Percentiles rank a stretch among this genome's conserved stretches.
Evolutionary conservation across 768 basidiomycete genomes (phyloP).

Genomic region (Suillus sp.): DNA sequence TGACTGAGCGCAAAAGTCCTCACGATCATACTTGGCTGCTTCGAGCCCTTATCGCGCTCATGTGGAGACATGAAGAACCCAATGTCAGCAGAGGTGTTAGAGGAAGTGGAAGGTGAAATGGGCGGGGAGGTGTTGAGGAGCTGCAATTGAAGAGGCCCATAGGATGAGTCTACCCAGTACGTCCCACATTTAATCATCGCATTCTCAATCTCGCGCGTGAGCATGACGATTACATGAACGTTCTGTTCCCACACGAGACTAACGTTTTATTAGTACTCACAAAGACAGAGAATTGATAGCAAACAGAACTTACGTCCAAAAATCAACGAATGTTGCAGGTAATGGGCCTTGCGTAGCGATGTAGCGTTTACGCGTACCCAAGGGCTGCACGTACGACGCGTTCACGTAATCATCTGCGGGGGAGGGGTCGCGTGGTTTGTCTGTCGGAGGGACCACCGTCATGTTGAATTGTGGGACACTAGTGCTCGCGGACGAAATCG

Average conservation of each 20-base stretch:
- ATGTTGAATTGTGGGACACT: neutral
- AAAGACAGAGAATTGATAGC: neutral
- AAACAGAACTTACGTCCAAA: conserved; percentile 80
- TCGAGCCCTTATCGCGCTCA: conserved; percentile 20
- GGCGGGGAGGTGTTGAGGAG: conserved; percentile 48
- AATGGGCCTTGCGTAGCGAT: conserved; percentile 97
- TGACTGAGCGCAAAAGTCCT: conserved; percentile 73
- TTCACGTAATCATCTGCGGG: conserved; percentile 91
- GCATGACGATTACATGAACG: conserved; percentile 94
- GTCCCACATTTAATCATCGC: conserved; percentile 87
- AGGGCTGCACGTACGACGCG: conserved; percentile 89
- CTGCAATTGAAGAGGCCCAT: conserved; percentile 71
- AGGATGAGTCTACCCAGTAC: conserved; percentile 77
- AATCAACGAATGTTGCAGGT: conserved; percentile 85
- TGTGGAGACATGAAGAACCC: conserved; percentile 46
- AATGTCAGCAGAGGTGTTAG: conserved; percentile 41
- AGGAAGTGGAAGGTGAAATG: conserved; percentile 18
- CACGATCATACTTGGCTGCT: conserved; percentile 43
- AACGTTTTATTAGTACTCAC: neutral
- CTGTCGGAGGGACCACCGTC: neutral
- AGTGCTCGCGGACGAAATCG: neutral
- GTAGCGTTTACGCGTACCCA: conserved; percentile 79
- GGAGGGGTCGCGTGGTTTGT: conserved; percentile 21
- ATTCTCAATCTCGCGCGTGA: conserved; percentile 90
- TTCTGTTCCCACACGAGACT: conserved; percentile 94